Evolutionary conservation across 2,329 filamentous ascomycete genomes (phyloP).

Genomic region (Sordariomycetes sp.): DNA sequence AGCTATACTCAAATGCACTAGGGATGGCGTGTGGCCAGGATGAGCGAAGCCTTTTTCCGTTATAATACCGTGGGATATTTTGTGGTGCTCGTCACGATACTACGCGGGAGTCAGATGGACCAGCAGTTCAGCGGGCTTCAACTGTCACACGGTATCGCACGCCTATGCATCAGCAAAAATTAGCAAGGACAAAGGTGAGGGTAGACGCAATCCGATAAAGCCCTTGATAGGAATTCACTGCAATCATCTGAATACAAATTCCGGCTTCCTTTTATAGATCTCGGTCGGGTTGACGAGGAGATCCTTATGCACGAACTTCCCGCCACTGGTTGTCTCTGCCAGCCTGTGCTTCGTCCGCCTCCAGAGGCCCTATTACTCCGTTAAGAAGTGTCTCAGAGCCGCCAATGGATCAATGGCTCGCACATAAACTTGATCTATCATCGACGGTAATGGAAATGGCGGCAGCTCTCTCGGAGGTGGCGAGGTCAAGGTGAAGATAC

Average conservation of each 20-base stretch:
- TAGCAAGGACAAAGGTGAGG: slow-evolving; percentile 31
- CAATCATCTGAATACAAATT: slow-evolving; percentile 32
- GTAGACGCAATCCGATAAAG: slow-evolving; percentile 39
- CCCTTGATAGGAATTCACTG: slow-evolving; percentile 39
- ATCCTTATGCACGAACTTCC: slow-evolving; percentile 21
- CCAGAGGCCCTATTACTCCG: slow-evolving; percentile 5
- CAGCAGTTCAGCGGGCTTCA: slow-evolving; percentile 5
- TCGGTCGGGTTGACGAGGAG: slow-evolving; percentile 31
- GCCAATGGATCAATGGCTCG: no score
- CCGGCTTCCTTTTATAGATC: slow-evolving; percentile 27
- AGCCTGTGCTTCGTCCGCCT: slow-evolving; percentile 8
- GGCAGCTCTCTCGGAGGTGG: background rate
- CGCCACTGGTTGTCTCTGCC: slow-evolving; percentile 1
- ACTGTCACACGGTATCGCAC: slow-evolving; percentile 19
- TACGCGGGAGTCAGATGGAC: no score
- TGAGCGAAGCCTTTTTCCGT: no score
- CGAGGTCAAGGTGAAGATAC: background rate
- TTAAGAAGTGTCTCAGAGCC: background rate
- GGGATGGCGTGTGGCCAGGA: no score
- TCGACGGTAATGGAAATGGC: background rate
- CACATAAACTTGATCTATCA: no score
- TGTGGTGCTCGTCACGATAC: no score
- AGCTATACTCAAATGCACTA: no score
- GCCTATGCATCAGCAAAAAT: slow-evolving; percentile 25
- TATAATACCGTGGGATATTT: no score